Evolutionary conservation across 2,329 filamentous ascomycete genomes (phyloP).

Genomic region (Coniochaeta ligniaria): DNA sequence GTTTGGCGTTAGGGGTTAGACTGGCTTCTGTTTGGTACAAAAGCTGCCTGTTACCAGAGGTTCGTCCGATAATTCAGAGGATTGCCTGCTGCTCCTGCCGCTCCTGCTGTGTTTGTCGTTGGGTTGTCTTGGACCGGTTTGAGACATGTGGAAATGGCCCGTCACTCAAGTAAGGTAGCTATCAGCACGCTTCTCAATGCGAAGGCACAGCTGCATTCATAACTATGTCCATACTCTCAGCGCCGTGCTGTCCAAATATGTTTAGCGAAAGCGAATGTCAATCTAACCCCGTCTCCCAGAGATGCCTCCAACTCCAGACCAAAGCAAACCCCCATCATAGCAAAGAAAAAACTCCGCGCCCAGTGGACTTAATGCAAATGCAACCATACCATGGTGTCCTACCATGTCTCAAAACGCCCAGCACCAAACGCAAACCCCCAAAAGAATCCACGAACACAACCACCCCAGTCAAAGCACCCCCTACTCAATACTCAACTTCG

Average conservation of each 20-base stretch:
- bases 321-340: background rate
- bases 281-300: background rate
- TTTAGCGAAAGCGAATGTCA: background rate
- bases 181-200: background rate
- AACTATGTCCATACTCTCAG: background rate
- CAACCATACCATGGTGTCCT: background rate
- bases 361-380: background rate
- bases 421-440: background rate
- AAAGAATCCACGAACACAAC: background rate
- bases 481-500: constrained; percentile 95
- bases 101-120: background rate
- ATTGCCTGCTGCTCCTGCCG: background rate
- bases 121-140: background rate
- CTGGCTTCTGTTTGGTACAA: background rate
- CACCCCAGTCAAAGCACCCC: background rate
- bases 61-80: background rate
- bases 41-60: background rate
- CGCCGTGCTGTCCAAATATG: background rate
- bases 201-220: background rate
- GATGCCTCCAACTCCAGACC: background rate
- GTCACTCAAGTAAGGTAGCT: background rate
- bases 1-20: constrained; percentile 2
- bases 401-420: background rate
- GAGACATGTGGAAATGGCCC: background rate
- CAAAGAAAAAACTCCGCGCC: background rate